Evolutionary conservation across 345 rosid species (phyloP).

Genomic region (Ceriops tagal): DNA sequence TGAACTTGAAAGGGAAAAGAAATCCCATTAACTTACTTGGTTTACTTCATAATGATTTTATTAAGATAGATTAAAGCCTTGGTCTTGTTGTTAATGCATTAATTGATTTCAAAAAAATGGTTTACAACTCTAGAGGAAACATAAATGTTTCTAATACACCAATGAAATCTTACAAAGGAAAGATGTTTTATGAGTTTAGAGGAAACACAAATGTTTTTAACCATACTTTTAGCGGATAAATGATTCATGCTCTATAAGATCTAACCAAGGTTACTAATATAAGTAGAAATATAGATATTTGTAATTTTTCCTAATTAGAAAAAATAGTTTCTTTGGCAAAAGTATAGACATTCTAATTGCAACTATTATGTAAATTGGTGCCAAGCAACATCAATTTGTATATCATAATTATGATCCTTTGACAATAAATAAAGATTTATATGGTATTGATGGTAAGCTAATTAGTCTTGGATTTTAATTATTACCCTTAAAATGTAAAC

Average conservation of each 20-base stretch:
- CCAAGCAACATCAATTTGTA: slow-evolving; percentile 1
- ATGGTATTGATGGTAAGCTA: not conserved
- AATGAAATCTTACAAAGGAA: slow-evolving; percentile 10
- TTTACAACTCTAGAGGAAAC: not conserved
- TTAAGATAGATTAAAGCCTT: too few relatives aligned
- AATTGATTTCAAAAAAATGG: slow-evolving; percentile 9
- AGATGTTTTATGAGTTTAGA: not conserved
- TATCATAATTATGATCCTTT: slow-evolving; percentile 4
- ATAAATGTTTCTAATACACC: not conserved
- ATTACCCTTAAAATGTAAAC: not conserved
- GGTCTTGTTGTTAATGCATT: not conserved
- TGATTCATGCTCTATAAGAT: not conserved
- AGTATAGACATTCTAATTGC: slow-evolving; percentile 14
- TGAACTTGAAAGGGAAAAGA: too few relatives aligned
- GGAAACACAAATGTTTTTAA: not conserved
- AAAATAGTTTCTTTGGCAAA: not conserved
- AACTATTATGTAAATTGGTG: slow-evolving; percentile 6
- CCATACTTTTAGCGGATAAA: not conserved
- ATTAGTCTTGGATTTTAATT: not conserved
- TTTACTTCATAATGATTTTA: too few relatives aligned
- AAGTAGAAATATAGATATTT: slow-evolving; percentile 2
- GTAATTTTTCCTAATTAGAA: not conserved
- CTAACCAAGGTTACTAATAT: not conserved
- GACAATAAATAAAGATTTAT: not conserved
- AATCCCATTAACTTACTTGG: too few relatives aligned